Base-by-base conservation (phyloP, 768 basidiomycete species). In the Lactarius hatsudake region DNA sequence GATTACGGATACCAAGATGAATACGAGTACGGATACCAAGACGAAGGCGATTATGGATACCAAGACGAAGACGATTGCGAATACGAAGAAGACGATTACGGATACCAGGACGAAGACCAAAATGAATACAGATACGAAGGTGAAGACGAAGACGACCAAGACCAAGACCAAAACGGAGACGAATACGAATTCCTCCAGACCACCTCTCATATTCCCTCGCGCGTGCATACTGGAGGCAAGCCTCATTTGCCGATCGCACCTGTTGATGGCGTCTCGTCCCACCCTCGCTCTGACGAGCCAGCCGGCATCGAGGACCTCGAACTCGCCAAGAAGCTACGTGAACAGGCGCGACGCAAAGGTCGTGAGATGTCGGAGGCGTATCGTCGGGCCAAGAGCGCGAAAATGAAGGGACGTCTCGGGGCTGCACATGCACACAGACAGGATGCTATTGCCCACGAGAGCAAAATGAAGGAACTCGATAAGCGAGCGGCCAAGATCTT, bases 401-500 rank as follows among this genome's bases (percentile, higher is more conserved):
- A 10, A n/a, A 53, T 23, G 40, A 59, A 4, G 32, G 7, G 62
- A 12, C 57, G 51, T n/a, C 5, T 4, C 2, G 17, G 2, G n/a
- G 53, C 58, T 6, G 42, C 40, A 28, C 2, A 13, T 5, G 28
- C 3, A 23, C 20, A 59, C 51, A 42, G 3, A 1, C 30, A 43
- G 12, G 15, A 15, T 1, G 62, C 32, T 2, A n/a, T 28, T 7
- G 9, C 42, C 7, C 42, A 55, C 8, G 20, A 63, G 34, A 59
- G 26, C 6, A 2, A 20, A n/a, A 67, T n/a, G 62, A 43, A 55
- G 23, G 18, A 20, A 5, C 0, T 60, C n/a, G 20, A 68, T 61
- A 43, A 28, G 54, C 45, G 15, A 15, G 67, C 63, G 1, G 67
- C 66, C 10, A 18, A 30, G 20, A 56, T 68, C 6, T 26, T 61